phyloP scores from a whole-genome alignment of 306 rosid genomes.

The Prosopis cineraria region DNA sequence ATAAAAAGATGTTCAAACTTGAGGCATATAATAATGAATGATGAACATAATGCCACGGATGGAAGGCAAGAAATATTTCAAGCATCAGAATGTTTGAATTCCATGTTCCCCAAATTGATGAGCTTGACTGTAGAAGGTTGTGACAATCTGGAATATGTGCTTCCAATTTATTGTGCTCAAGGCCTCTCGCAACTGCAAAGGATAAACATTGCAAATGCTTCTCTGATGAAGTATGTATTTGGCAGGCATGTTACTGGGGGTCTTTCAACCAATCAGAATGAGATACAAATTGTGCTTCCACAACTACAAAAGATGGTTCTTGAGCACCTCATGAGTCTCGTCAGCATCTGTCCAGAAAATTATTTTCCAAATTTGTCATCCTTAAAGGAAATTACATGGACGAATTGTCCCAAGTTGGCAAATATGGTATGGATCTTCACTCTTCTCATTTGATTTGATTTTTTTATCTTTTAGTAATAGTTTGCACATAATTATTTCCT shows the following conservation, averaged over 20 bases:
- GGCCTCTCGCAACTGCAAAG: not conserved
- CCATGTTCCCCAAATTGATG: not conserved
- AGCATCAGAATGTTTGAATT: not conserved
- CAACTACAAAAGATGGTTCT: not conserved
- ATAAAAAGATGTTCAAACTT: not conserved
- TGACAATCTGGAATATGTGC: not conserved
- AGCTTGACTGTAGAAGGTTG: not conserved
- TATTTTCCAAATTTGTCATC: not conserved
- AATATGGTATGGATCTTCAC: not conserved
- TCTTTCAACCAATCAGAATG: not conserved
- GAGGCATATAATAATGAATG: not conserved
- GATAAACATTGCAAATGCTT: not conserved
- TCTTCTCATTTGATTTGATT: not conserved
- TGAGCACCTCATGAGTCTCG: not conserved
- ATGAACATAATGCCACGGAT: not conserved
- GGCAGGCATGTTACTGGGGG: not conserved
- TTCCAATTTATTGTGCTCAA: not conserved
- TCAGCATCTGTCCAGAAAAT: not conserved
- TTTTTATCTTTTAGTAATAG: not conserved
- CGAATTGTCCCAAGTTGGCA: not conserved
- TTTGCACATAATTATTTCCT: not conserved
- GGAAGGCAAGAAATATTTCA: not conserved
- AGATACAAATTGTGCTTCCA: not conserved
- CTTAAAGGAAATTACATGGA: not conserved
- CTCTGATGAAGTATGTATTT: not conserved